A percentile compares a stretch with the other conserved stretches of the same genome.
phyloP scores from a whole-genome alignment of 108 stramenopile species.

The Cafeteria roenbergensis region DNA sequence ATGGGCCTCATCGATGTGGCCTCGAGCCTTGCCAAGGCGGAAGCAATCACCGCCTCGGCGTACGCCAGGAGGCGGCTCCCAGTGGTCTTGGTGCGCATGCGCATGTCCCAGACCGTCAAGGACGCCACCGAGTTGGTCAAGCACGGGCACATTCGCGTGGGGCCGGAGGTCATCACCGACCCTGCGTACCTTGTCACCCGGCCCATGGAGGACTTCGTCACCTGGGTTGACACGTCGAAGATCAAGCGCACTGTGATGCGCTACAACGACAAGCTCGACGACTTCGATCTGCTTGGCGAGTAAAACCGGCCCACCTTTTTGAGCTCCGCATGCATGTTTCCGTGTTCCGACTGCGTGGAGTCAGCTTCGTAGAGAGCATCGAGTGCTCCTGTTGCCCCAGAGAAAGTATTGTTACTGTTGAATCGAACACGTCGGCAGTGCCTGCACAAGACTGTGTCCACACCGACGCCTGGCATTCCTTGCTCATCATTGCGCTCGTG shows the following conservation, averaged over 20 bases:
- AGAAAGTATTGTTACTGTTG: no score
- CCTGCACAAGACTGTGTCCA: no score
- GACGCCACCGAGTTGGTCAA: constrained; percentile 81
- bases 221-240: constrained; percentile 92
- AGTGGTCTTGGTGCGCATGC: constrained; percentile 92
- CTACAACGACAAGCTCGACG: constrained; percentile 98
- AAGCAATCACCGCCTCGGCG: constrained; percentile 71
- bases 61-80: constrained; percentile 86
- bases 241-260: constrained; percentile 71
- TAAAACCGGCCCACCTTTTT: no score
- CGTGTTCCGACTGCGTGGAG: no score
- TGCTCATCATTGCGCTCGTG: no score
- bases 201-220: constrained; percentile 91
- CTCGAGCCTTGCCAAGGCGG: constrained; percentile 72
- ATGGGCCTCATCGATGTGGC: constrained; percentile 70
- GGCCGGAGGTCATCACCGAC: constrained; percentile 91
- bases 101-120: constrained; percentile 87
- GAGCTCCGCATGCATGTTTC: no score
- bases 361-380: no score
- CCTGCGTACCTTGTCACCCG: constrained; percentile 86
- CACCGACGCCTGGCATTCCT: no score
- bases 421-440: no score
- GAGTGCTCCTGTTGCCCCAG: no score
- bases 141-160: constrained; percentile 93
- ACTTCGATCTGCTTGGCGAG: constrained; percentile 84